phyloP scores from a whole-genome alignment of 805 yeast species.

The Schwanniomyces vanrijiae region DNA sequence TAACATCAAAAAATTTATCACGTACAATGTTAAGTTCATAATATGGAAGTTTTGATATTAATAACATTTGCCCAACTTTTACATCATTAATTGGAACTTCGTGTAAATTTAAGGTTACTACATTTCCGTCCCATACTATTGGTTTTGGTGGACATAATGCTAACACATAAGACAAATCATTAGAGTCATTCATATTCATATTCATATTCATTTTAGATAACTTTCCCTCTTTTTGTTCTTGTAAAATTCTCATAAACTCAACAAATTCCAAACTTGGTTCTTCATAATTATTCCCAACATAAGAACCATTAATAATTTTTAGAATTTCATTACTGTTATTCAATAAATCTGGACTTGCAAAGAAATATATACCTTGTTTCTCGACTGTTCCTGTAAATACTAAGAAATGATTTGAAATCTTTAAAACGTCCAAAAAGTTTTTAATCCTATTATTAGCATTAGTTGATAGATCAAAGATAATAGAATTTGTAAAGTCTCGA shows the following conservation, averaged over 20 bases:
- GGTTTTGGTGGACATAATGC: slow-evolving; percentile 81
- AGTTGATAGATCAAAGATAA: slow-evolving; percentile 52
- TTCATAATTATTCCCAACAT: slow-evolving; percentile 35
- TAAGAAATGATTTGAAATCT: slow-evolving; percentile 69
- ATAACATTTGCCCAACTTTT: slow-evolving; percentile 64
- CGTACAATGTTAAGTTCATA: slow-evolving; percentile 53
- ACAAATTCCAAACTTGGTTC: slow-evolving; percentile 25
- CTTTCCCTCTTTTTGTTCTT: slow-evolving; percentile 7
- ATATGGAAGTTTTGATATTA: slow-evolving; percentile 71
- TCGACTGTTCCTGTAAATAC: slow-evolving; percentile 74
- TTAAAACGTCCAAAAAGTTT: slow-evolving; percentile 55
- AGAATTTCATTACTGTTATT: slow-evolving; percentile 40
- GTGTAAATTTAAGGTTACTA: slow-evolving; percentile 53
- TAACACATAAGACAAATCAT: slow-evolving; percentile 61
- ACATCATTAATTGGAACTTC: slow-evolving; percentile 53
- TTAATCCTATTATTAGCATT: slow-evolving; percentile 46
- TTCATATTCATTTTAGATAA: slow-evolving; percentile 13
- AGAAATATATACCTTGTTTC: slow-evolving; percentile 71
- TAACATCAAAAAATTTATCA: slow-evolving; percentile 55
- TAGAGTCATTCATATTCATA: slow-evolving; percentile 7
- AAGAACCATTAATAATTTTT: slow-evolving; percentile 39
- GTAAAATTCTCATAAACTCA: slow-evolving; percentile 19
- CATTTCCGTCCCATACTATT: slow-evolving; percentile 86
- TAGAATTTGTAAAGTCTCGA: slow-evolving; percentile 72
- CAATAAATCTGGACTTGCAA: slow-evolving; percentile 65